phyloP scores from a whole-genome alignment of 2,329 filamentous ascomycete genomes.

The Ceratocystis smalleyi region DNA sequence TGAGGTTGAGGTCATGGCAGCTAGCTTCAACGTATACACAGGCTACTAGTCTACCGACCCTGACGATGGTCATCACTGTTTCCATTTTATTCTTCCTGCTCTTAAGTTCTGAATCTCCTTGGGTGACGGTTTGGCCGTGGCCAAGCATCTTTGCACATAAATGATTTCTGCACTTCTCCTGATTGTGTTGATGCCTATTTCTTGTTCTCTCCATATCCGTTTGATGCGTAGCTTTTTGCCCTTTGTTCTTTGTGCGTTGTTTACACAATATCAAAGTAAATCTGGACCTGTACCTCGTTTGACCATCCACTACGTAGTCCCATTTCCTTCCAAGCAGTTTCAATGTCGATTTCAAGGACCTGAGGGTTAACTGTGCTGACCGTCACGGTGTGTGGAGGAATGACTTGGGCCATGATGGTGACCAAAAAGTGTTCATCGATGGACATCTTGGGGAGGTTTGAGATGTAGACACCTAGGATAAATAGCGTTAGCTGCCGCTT shows the following conservation, averaged over 20 bases:
- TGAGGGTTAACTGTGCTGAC: conserved; percentile 35
- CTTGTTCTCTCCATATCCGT: background rate
- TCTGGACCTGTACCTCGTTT: conserved; percentile 60
- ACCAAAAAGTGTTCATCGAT: conserved; percentile 55
- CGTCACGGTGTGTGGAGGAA: conserved; percentile 51
- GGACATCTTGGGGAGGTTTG: conserved; percentile 43
- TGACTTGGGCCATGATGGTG: conserved; percentile 53
- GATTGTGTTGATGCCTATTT: conserved; percentile 17
- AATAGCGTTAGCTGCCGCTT: background rate
- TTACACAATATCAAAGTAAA: conserved; percentile 34
- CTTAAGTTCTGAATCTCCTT: background rate
- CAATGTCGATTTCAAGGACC: conserved; percentile 64
- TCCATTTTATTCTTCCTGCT: background rate
- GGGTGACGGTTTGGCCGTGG: background rate
- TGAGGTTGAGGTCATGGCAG: conserved; percentile 63
- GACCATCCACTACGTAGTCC: conserved; percentile 56
- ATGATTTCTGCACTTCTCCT: background rate
- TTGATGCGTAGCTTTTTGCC: background rate
- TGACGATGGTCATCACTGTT: conserved; percentile 1
- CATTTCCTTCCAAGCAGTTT: conserved; percentile 62
- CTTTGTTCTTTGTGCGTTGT: background rate
- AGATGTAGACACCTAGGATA: conserved; percentile 56
- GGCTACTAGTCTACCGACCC: conserved; percentile 6
- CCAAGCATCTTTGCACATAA: background rate
- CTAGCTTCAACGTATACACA: conserved; percentile 45